phyloP scores from a whole-genome alignment of 371 early-diverging fungal species.

The Actinomucor elegans region DNA sequence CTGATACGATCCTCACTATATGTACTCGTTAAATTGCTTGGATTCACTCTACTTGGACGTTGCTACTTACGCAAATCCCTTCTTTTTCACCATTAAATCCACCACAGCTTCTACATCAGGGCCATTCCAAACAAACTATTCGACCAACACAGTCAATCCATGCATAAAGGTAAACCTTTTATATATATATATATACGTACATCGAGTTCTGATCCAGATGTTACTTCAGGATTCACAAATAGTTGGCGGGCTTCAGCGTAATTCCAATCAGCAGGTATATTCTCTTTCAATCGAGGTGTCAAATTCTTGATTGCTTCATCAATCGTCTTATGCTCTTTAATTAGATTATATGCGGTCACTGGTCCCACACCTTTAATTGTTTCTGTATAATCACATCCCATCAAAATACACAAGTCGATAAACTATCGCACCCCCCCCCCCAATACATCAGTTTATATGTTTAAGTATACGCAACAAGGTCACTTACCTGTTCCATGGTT shows the following conservation, averaged over 20 bases:
- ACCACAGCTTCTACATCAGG: constrained; percentile 92
- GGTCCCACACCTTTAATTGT: constrained; percentile 97
- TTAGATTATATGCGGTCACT: constrained; percentile 84
- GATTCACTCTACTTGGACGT: neutral
- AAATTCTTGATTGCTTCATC: constrained; percentile 84
- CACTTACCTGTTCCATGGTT: constrained; percentile 65
- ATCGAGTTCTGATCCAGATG: constrained; percentile 65
- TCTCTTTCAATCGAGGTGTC: constrained; percentile 69
- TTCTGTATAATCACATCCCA: constrained; percentile 99
- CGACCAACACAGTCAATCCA: no score
- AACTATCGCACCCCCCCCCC: no score
- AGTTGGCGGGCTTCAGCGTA: constrained; percentile 91
- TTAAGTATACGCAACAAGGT: no score
- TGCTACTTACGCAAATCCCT: constrained; percentile 86
- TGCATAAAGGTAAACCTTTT: neutral
- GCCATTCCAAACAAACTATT: constrained; percentile 82
- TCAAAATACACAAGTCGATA: constrained; percentile 98
- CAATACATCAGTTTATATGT: no score
- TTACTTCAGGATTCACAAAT: constrained; percentile 84
- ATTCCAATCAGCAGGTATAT: constrained; percentile 88
- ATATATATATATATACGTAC: constrained; percentile 19
- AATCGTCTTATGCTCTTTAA: constrained; percentile 87
- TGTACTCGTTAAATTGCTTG: neutral
- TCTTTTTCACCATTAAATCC: constrained; percentile 91
- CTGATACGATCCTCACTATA: constrained; percentile 90